Evolutionary conservation across 805 yeast species (phyloP).

Genomic region (Wickerhamomyces kurtzmanii): DNA sequence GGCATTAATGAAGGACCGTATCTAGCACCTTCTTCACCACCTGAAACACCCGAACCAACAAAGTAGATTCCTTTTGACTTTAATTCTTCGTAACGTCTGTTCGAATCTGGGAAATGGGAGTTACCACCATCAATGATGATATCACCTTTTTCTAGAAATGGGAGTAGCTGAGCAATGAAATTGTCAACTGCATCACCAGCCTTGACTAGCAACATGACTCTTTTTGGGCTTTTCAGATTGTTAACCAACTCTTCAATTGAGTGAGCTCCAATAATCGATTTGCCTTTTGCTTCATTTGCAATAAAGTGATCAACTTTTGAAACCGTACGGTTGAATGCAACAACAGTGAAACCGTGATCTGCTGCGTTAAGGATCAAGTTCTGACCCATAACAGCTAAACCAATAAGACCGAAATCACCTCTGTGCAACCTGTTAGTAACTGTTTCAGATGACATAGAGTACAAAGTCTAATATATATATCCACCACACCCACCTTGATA

Average conservation of each 20-base stretch:
- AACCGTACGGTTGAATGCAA: conserved; percentile 96
- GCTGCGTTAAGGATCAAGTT: conserved; percentile 96
- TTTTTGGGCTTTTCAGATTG: conserved; percentile 94
- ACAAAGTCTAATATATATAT: too few relatives aligned
- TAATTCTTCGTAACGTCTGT: conserved; percentile 91
- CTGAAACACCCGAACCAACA: conserved; percentile 99
- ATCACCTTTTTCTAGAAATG: conserved; percentile 91
- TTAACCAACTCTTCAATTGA: conserved; percentile 82
- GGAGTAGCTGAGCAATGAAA: conserved; percentile 80
- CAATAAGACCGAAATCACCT: conserved; percentile 97
- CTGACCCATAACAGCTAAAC: conserved; percentile 99
- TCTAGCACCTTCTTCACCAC: conserved; percentile 99
- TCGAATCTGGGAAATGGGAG: conserved; percentile 98
- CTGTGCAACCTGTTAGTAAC: conserved; percentile 19
- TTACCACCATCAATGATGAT: conserved; percentile 99
- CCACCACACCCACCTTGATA: too few relatives aligned
- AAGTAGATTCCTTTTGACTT: conserved; percentile 79
- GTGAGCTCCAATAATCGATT: conserved; percentile 91
- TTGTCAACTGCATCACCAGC: conserved; percentile 94
- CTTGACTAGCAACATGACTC: conserved; percentile 88
- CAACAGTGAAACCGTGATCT: conserved; percentile 97
- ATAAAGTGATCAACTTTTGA: conserved; percentile 92
- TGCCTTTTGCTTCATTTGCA: conserved; percentile 94
- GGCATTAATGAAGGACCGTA: conserved; percentile 99
- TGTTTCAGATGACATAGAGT: too few relatives aligned